phyloP scores from a whole-genome alignment of 441 rosid species.

The Omphalea diandra region DNA sequence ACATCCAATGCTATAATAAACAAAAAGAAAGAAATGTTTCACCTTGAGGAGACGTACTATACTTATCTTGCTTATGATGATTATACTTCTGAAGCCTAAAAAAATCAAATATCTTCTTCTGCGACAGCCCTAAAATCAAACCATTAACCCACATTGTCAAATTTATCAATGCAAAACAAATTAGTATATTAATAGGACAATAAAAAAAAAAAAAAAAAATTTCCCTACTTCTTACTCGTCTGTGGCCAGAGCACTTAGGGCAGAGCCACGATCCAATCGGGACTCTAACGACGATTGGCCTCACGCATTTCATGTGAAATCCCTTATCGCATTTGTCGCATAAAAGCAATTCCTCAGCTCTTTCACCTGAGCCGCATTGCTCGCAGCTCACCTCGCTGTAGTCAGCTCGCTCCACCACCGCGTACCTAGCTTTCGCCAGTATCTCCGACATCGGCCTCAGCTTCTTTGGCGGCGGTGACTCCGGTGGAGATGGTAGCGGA shows the following conservation, averaged over 20 bases:
- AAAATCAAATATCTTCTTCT: conserved; percentile 79
- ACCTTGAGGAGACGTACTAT: conserved; percentile 56
- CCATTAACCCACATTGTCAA: conserved; percentile 25
- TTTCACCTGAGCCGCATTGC: conserved; percentile 75
- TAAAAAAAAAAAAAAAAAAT: background rate
- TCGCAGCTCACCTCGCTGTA: conserved; percentile 55
- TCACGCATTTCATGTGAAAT: conserved; percentile 77
- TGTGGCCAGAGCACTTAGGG: conserved; percentile 59
- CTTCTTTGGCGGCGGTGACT: conserved; percentile 55
- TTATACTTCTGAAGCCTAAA: conserved; percentile 63
- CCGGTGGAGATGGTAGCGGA: conserved; percentile 35
- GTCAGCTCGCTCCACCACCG: conserved; percentile 46
- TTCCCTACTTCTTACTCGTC: conserved; percentile 81
- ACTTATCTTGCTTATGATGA: conserved; percentile 29
- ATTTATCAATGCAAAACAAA: conserved; percentile 5
- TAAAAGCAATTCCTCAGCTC: conserved; percentile 60
- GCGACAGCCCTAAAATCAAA: conserved; percentile 60
- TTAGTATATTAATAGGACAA: background rate
- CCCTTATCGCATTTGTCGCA: conserved; percentile 89
- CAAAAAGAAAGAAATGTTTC: background rate
- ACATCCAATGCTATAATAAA: background rate
- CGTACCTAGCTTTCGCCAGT: conserved; percentile 47
- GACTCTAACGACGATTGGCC: conserved; percentile 79
- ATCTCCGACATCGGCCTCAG: conserved; percentile 51
- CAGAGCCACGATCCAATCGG: conserved; percentile 90